A percentile compares a stretch with the other conserved stretches of the same genome.
phyloP scores from a whole-genome alignment of 2,329 filamentous ascomycete genomes.

The Pestalotiopsis sp. region DNA sequence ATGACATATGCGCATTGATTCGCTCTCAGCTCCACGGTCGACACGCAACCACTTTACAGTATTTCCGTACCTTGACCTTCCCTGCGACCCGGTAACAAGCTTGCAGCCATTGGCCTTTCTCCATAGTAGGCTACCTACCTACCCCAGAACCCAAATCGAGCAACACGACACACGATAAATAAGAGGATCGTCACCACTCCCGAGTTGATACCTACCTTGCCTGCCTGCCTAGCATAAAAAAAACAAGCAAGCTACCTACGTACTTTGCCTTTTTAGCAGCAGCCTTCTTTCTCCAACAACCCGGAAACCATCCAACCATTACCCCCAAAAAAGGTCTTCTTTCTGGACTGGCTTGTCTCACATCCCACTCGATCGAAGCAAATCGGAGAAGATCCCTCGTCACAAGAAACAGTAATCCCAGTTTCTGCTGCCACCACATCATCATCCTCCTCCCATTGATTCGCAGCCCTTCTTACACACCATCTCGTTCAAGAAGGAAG shows the following conservation, averaged over 20 bases:
- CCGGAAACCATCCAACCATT: neutral
- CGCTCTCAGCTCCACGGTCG: neutral
- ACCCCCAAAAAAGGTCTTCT: neutral
- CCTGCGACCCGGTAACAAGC: neutral
- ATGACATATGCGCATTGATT: neutral
- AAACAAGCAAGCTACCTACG: neutral
- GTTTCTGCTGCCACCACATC: no score
- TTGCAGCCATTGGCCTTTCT: neutral
- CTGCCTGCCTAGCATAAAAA: no score
- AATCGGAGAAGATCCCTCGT: constrained; percentile 7
- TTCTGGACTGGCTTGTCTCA: constrained; percentile 15
- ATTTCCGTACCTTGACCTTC: neutral
- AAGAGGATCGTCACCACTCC: constrained; percentile 12
- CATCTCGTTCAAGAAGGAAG: constrained; percentile 7
- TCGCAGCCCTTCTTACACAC: constrained; percentile 9
- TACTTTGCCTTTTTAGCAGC: neutral
- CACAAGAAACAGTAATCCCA: constrained; percentile 7
- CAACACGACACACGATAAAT: constrained; percentile 10
- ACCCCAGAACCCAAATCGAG: neutral
- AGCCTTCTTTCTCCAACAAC: neutral
- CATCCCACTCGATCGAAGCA: constrained; percentile 14
- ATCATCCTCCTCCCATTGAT: neutral
- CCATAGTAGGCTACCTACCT: neutral
- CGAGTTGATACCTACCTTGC: neutral
- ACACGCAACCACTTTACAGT: neutral